These are phyloP conservation scores for Eutrema salsugineum DNA, from an alignment of 441 rosid genomes.

Conservation along the genomic window DNA sequence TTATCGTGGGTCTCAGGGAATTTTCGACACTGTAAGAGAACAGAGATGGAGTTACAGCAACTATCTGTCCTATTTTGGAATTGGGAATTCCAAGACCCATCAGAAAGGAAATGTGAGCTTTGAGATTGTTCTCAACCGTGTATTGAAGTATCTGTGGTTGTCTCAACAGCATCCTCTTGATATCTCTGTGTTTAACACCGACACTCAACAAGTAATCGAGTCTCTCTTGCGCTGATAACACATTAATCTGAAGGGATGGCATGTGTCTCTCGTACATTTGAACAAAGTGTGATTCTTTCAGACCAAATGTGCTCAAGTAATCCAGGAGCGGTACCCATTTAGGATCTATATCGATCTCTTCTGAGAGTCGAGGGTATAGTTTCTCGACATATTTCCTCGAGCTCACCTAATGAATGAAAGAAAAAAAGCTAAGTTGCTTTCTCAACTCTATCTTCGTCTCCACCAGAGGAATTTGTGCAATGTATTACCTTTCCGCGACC, in stretches of 20 bases:
- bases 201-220: conserved; percentile 79
- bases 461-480: background rate
- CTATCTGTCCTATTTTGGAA: conserved; percentile 85
- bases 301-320: conserved; percentile 73
- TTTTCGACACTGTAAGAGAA: conserved; percentile 89
- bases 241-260: conserved; percentile 79
- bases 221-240: conserved; percentile 73
- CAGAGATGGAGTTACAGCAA: conserved; percentile 67
- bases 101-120: conserved; percentile 76
- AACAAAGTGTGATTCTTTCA: conserved; percentile 80
- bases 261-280: conserved; percentile 90
- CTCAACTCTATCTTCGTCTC: background rate
- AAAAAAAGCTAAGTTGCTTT: conserved; percentile 1
- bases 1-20: conserved; percentile 83
- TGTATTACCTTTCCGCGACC: conserved; percentile 50
- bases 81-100: conserved; percentile 71
- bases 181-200: conserved; percentile 85
- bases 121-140: conserved; percentile 81
- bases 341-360: conserved; percentile 68
- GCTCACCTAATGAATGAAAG: conserved; percentile 38
- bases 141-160: conserved; percentile 90
- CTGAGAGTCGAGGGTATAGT: conserved; percentile 53
- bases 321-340: conserved; percentile 90
- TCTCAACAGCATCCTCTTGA: conserved; percentile 79
- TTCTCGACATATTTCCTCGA: conserved; percentile 36